Conservation (phyloP, 2,329 filamentous ascomycete genomes). For the Aspergillus phoenicis region DNA sequence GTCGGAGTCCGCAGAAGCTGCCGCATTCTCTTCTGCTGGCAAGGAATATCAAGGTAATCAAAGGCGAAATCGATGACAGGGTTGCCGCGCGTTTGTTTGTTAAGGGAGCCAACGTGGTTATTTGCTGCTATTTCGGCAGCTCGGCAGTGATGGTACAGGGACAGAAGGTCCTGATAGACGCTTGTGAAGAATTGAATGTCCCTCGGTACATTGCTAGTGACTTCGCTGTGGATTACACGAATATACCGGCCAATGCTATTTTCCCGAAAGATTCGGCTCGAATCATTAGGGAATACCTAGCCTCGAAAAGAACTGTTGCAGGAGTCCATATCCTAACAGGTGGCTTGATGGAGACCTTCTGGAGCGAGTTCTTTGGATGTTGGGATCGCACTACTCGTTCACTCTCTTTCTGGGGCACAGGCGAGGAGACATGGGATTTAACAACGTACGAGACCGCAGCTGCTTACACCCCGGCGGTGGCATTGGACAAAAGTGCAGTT, state of each 20-base stretch:
- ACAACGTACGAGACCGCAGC: neutral
- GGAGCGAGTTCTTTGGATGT: neutral
- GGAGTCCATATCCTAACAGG: constrained; percentile 47
- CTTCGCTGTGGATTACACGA: constrained; percentile 45
- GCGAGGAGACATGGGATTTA: neutral
- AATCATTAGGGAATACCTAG: constrained; percentile 42
- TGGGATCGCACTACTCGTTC: neutral
- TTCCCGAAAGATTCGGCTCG: constrained; percentile 47
- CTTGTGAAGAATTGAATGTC: constrained; percentile 38
- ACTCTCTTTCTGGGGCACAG: neutral
- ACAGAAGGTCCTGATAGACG: constrained; percentile 47
- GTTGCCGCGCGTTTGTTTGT: constrained; percentile 30
- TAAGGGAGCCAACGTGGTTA: constrained; percentile 37
- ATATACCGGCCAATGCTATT: constrained; percentile 40
- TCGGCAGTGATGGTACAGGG: constrained; percentile 45
- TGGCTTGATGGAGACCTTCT: constrained; percentile 34
- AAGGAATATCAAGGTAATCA: constrained; percentile 20
- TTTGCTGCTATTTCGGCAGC: constrained; percentile 47
- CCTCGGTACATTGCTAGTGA: constrained; percentile 47
- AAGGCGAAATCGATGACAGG: constrained; percentile 31
- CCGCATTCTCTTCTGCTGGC: constrained; percentile 18
- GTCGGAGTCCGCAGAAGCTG: constrained; percentile 34
- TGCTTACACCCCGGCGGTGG: neutral
- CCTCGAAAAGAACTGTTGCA: constrained; percentile 36
- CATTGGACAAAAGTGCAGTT: neutral